These are phyloP conservation scores for Dysphania ambrosioides DNA, from an alignment of 148 eudicot species.

Conservation along the genomic window DNA sequence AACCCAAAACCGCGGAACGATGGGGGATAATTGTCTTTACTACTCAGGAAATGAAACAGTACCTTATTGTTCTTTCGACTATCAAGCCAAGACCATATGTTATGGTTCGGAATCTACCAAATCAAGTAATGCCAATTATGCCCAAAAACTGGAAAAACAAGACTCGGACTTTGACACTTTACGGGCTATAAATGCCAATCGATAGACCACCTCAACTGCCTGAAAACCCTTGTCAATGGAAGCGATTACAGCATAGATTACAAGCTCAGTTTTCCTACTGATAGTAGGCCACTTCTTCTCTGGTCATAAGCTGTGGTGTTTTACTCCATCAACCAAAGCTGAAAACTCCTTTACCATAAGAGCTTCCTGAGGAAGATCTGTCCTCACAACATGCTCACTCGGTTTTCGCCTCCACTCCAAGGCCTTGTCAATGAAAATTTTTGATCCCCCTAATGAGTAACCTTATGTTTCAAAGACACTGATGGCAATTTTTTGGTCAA, in stretches of 20 bases:
- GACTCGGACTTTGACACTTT: too few relatives aligned
- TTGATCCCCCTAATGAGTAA: too few relatives aligned
- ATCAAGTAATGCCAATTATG: too few relatives aligned
- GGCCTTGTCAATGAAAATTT: conserved; percentile 10
- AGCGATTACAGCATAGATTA: conserved; percentile 36
- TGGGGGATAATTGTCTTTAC: not conserved
- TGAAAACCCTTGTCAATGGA: conserved; percentile 29
- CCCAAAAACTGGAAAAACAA: too few relatives aligned
- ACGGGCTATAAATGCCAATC: too few relatives aligned
- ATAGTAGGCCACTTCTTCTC: conserved; percentile 31
- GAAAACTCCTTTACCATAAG: conserved; percentile 36
- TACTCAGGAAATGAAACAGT: not conserved
- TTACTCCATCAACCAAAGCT: too few relatives aligned
- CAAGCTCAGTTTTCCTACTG: conserved; percentile 39
- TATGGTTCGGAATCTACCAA: too few relatives aligned
- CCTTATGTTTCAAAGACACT: too few relatives aligned
- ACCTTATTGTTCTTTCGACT: too few relatives aligned
- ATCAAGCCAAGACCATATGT: too few relatives aligned
- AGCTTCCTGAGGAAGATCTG: conserved; percentile 38
- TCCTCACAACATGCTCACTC: conserved; percentile 22
- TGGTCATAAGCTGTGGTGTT: conserved; percentile 6
- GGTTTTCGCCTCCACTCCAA: conserved; percentile 24
- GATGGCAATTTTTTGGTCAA: too few relatives aligned
- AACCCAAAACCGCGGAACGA: not conserved
- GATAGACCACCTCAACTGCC: conserved; percentile 23